phyloP scores from a whole-genome alignment of 176 grass and related monocot species.

The Oryza coarctata region DNA sequence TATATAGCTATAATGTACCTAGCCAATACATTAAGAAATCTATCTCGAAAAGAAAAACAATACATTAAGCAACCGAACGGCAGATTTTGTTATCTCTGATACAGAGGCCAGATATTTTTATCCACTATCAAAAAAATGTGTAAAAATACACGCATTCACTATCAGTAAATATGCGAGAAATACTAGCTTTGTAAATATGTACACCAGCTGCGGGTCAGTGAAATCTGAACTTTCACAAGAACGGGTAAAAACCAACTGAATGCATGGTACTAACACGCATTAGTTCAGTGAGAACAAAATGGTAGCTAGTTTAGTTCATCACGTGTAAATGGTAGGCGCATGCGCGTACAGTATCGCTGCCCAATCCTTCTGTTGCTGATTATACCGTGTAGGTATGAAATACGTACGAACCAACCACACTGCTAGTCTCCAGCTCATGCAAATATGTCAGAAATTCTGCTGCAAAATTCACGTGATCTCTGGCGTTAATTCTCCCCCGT shows the following conservation, averaged over 20 bases:
- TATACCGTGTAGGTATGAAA: background rate
- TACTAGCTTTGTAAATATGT: no score
- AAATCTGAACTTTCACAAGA: no score
- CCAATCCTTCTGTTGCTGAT: background rate
- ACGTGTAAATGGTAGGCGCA: background rate
- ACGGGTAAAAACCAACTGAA: background rate
- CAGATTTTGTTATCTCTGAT: no score
- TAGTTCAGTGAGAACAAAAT: constrained; percentile 4
- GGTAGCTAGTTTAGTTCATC: background rate
- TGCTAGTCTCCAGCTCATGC: background rate
- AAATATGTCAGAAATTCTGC: background rate
- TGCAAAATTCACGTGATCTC: background rate
- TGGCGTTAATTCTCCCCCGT: background rate
- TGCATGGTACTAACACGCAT: background rate
- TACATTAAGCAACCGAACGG: no score
- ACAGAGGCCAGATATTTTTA: no score
- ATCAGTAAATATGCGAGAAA: no score
- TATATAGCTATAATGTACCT: no score
- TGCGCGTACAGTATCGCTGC: background rate
- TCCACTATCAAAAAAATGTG: no score
- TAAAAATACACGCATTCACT: no score
- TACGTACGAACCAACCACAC: background rate
- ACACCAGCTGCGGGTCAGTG: no score
- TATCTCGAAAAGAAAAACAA: no score
- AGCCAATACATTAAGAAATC: no score